These are phyloP conservation scores for Sordariomycetes sp. DNA, from an alignment of 2,329 filamentous ascomycete species.

Conservation along the genomic window DNA sequence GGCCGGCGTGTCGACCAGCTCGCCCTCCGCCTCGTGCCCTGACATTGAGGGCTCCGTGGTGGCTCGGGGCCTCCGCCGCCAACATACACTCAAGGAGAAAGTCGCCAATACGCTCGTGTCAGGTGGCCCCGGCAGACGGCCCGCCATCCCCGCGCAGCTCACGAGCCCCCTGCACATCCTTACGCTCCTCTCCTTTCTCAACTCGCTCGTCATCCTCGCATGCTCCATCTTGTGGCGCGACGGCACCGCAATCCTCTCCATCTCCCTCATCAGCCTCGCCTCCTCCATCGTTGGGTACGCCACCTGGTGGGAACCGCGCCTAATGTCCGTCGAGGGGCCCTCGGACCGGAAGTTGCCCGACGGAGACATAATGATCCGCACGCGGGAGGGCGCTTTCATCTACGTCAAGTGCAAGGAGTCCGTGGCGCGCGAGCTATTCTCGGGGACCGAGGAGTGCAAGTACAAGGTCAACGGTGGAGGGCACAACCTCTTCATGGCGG, in stretches of 20 bases:
- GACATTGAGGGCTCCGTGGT: slow-evolving; percentile 5
- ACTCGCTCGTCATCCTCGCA: slow-evolving; percentile 23
- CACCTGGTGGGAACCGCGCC: slow-evolving; percentile 41
- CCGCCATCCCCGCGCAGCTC: slow-evolving; percentile 31
- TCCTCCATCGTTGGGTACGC: slow-evolving; percentile 42
- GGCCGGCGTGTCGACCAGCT: background rate
- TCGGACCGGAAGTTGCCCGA: slow-evolving; percentile 22
- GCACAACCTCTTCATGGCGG: slow-evolving; percentile 40
- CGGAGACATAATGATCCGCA: slow-evolving; percentile 49
- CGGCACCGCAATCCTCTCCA: slow-evolving; percentile 23
- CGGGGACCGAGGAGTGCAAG: slow-evolving; percentile 44
- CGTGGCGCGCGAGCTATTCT: slow-evolving; percentile 49
- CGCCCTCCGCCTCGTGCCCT: slow-evolving; percentile 6
- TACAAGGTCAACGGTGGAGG: slow-evolving; percentile 31
- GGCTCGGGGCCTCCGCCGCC: slow-evolving; percentile 13
- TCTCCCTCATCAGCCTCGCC: slow-evolving; percentile 35
- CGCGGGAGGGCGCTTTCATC: slow-evolving; percentile 45
- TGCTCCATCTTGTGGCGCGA: slow-evolving; percentile 27
- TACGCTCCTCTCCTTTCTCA: slow-evolving; percentile 29
- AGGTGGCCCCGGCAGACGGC: slow-evolving; percentile 16
- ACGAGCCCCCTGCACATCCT: slow-evolving; percentile 41
- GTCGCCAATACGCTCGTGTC: slow-evolving; percentile 26
- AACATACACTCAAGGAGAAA: slow-evolving; percentile 23
- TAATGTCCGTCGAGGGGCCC: slow-evolving; percentile 29
- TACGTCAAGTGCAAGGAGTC: slow-evolving; percentile 44